phyloP scores from a whole-genome alignment of 805 yeast species.

The Wickerhamiella azymoides region DNA sequence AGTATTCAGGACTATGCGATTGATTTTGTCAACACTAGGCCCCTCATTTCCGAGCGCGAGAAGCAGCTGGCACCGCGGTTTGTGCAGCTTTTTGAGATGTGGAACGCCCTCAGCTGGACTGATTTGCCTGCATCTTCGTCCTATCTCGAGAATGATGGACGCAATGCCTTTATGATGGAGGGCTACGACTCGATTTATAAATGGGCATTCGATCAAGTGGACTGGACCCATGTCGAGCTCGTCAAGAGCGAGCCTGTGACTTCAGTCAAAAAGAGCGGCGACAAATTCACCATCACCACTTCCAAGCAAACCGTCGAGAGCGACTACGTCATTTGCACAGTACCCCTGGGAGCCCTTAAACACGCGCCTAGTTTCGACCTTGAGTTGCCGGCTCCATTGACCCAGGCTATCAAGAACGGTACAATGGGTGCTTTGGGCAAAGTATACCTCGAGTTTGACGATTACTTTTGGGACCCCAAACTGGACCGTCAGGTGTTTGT shows the following conservation, averaged over 20 bases:
- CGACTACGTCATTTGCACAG: constrained; percentile 54
- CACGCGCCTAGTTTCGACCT: constrained; percentile 33
- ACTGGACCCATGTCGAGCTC: constrained; percentile 23
- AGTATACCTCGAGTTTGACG: constrained; percentile 52
- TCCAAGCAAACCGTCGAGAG: constrained; percentile 27
- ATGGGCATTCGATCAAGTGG: constrained; percentile 32
- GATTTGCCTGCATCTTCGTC: constrained; percentile 55
- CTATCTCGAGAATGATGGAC: constrained; percentile 57
- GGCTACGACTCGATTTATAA: constrained; percentile 45
- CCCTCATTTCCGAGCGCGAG: constrained; percentile 28
- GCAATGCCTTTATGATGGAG: constrained; percentile 55
- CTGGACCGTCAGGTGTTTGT: constrained; percentile 37
- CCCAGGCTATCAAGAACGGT: constrained; percentile 33
- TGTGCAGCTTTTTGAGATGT: constrained; percentile 49
- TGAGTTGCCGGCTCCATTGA: constrained; percentile 31
- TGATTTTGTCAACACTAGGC: constrained; percentile 30
- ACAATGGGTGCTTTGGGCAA: constrained; percentile 63
- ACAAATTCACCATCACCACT: constrained; percentile 21
- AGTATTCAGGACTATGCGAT: constrained; percentile 38
- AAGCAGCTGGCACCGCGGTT: constrained; percentile 39
- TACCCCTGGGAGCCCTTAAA: constrained; percentile 61
- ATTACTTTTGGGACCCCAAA: constrained; percentile 43
- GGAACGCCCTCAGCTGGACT: constrained; percentile 68
- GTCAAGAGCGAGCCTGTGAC: constrained; percentile 31
- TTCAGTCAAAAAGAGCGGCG: constrained; percentile 26